A percentile compares a stretch with the other conserved stretches of the same genome.
These are phyloP conservation scores for Akanthomyces lecanii DNA, from an alignment of 2,329 filamentous ascomycete genomes.

Conservation along the genomic window DNA sequence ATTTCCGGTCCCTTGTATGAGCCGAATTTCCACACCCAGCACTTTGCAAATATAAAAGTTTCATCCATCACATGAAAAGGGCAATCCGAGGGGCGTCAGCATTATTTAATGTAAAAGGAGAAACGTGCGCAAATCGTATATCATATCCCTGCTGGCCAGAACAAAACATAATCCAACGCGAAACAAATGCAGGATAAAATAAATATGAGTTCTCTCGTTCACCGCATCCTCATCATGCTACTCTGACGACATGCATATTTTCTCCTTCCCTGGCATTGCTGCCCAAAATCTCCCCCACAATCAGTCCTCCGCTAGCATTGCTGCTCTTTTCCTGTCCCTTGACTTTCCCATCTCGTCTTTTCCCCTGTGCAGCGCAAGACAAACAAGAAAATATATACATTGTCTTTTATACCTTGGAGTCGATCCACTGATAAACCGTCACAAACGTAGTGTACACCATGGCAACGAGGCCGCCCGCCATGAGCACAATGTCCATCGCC, in stretches of 20 bases:
- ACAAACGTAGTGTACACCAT: conserved; percentile 70
- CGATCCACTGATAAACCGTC: conserved; percentile 42
- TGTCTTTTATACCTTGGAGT: conserved; percentile 16
- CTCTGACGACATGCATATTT: not conserved
- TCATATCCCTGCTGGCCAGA: not conserved
- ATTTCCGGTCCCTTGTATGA: not conserved
- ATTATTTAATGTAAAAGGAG: not conserved
- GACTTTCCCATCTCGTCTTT: not conserved
- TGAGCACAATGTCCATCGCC: conserved; percentile 56
- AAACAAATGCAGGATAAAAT: not conserved
- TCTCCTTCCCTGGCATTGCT: not conserved
- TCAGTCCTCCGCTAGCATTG: not conserved
- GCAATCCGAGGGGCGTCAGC: not conserved
- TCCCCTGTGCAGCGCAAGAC: no score
- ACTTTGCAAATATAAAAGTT: not conserved
- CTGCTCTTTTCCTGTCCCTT: not conserved
- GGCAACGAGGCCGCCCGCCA: conserved; percentile 58
- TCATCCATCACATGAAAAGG: not conserved
- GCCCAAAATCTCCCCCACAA: not conserved
- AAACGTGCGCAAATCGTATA: not conserved
- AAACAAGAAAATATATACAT: not conserved
- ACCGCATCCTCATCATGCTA: conserved; percentile 5
- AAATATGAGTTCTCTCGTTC: not conserved
- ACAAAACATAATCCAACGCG: not conserved
- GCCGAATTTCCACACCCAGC: not conserved